phyloP scores from a whole-genome alignment of 1,284 basidiomycete genomes.

The Fomitopsis schrenkii region DNA sequence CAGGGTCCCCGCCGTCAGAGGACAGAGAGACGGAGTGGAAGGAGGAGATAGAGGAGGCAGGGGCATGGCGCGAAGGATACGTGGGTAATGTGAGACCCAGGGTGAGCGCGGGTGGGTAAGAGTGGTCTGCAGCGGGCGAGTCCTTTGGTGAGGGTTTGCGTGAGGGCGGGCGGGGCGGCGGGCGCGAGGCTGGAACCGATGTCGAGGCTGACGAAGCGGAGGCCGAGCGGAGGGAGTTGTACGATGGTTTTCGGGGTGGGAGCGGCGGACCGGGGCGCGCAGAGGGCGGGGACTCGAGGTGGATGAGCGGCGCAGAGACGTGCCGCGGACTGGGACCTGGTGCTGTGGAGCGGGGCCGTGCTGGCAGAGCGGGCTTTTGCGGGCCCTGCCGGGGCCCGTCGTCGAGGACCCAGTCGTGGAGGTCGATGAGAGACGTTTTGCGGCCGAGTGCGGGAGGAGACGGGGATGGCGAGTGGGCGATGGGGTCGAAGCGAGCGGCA shows the following conservation, averaged over 20 bases:
- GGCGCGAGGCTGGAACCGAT: conserved; percentile 18
- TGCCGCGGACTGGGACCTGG: conserved; percentile 11
- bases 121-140: conserved; percentile 48
- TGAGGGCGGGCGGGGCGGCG: conserved; percentile 1
- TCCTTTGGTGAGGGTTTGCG: conserved; percentile 35
- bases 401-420: conserved; percentile 72
- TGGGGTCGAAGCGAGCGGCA: conserved; percentile 17
- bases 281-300: conserved; percentile 37
- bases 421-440: conserved; percentile 64
- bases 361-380: conserved; percentile 19
- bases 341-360: conserved; percentile 12
- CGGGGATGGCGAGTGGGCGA: conserved; percentile 41
- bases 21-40: conserved; percentile 79
- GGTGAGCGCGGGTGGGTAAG: conserved; percentile 47
- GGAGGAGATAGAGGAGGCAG: conserved; percentile 70
- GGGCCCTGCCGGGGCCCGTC: conserved; percentile 38
- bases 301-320: conserved; percentile 46
- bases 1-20: conserved; percentile 44
- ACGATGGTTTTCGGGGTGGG: conserved; percentile 63
- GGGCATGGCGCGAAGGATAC: conserved; percentile 41
- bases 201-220: conserved; percentile 35
- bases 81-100: conserved; percentile 27
- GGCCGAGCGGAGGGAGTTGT: conserved; percentile 42
- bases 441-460: conserved; percentile 50
- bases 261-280: conserved; percentile 43